Conservation (phyloP, 768 basidiomycete species). For the Leccinum boreale region DNA sequence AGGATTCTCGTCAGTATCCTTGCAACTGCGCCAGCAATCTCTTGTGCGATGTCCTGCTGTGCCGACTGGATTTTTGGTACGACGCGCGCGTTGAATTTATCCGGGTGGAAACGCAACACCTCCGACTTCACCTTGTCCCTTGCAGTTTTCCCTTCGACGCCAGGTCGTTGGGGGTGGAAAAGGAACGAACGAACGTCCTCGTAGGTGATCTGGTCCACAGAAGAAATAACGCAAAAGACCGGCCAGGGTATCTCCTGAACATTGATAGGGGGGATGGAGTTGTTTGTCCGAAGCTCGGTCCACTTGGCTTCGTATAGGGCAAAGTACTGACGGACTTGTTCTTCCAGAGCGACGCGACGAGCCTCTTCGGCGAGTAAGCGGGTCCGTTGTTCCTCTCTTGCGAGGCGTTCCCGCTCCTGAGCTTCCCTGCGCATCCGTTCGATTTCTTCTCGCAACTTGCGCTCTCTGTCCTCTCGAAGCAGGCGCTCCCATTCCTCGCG, state of each 20-base stretch:
- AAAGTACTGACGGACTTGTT: constrained; percentile 13
- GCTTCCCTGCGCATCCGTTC: constrained; percentile 10
- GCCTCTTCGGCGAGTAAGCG: constrained; percentile 20
- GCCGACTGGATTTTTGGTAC: constrained; percentile 32
- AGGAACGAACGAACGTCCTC: constrained; percentile 38
- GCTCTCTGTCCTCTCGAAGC: constrained; percentile 6
- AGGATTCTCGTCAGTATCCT: constrained; percentile 40
- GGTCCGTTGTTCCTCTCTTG: constrained; percentile 16
- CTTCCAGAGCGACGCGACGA: constrained; percentile 7
- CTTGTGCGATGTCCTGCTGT: constrained; percentile 33
- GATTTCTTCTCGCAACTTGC: constrained; percentile 13
- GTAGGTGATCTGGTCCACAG: constrained; percentile 33
- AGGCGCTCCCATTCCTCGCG: constrained; percentile 12
- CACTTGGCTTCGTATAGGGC: constrained; percentile 35
- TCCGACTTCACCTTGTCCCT: constrained; percentile 42
- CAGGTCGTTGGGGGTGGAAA: constrained; percentile 33
- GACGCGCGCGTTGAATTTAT: constrained; percentile 44
- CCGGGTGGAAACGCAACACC: constrained; percentile 53
- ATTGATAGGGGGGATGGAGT: constrained; percentile 16
- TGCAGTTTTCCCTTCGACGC: constrained; percentile 28
- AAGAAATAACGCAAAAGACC: constrained; percentile 21
- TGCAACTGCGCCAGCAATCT: constrained; percentile 38
- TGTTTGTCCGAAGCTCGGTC: constrained; percentile 30
- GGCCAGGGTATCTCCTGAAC: constrained; percentile 47
- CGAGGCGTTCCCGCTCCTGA: constrained; percentile 14